Percentiles rank a stretch among this genome's conserved stretches.
Evolutionary conservation across 345 rosid species (phyloP).

Genomic region (Ailanthus altissimus): DNA sequence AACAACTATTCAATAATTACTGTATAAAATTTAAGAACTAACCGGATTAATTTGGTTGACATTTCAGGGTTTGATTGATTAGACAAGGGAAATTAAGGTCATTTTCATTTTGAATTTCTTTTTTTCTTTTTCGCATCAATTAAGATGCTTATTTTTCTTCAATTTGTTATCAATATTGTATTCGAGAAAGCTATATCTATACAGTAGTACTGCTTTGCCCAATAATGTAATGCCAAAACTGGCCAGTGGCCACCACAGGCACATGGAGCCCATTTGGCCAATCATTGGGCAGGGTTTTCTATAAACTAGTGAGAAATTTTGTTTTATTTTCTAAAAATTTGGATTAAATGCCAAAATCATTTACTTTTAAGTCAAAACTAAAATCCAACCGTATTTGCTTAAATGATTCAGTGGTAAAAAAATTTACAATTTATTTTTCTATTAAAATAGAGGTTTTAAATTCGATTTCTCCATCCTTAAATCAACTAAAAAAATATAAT

Average conservation of each 20-base stretch:
- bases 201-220: not conserved
- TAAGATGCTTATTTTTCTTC: not conserved
- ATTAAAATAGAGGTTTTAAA: too few relatives aligned
- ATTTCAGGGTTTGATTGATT: conserved; percentile 40
- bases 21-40: conserved; percentile 19
- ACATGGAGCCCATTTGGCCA: conserved; percentile 22
- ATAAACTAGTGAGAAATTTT: not conserved
- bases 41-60: conserved; percentile 47
- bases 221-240: conserved; percentile 8
- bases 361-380: not conserved
- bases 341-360: conserved; percentile 4
- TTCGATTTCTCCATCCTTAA: too few relatives aligned
- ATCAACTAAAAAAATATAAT: not conserved
- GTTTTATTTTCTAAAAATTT: not conserved
- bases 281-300: not conserved
- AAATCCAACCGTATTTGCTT: too few relatives aligned
- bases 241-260: not conserved
- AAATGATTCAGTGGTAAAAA: too few relatives aligned
- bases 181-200: not conserved
- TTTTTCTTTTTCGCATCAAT: not conserved
- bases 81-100: conserved; percentile 35
- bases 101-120: conserved; percentile 33
- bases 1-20: conserved; percentile 3
- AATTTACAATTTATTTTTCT: too few relatives aligned
- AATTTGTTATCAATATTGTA: not conserved